Conservation (phyloP, 768 basidiomycete species). For the Tylopilus sp. region DNA sequence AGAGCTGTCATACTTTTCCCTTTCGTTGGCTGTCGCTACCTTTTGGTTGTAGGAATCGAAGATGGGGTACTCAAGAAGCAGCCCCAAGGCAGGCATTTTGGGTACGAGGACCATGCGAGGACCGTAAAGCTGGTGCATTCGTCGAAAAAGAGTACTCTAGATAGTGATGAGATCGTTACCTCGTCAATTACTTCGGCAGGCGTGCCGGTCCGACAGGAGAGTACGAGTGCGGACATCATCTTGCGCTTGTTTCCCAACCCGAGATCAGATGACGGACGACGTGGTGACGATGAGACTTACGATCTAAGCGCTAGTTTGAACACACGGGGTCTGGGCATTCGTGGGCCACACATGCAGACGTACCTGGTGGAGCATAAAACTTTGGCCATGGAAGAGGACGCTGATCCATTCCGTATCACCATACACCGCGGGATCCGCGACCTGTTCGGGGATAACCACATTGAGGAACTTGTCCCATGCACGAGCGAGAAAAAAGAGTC, state of each 20-base stretch:
- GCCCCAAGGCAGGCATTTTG: conserved; percentile 93
- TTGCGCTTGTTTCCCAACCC: conserved; percentile 68
- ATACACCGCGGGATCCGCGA: conserved; percentile 83
- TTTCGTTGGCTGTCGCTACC: conserved; percentile 41
- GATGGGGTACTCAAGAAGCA: conserved; percentile 85
- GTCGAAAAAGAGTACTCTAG: neutral
- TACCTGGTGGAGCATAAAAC: conserved; percentile 99
- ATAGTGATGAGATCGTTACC: conserved; percentile 33
- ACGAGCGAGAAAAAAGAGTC: neutral
- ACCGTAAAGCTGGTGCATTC: conserved; percentile 63
- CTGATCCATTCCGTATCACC: conserved; percentile 95
- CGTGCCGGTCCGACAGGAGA: conserved; percentile 71
- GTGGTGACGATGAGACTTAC: conserved; percentile 19
- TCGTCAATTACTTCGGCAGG: conserved; percentile 74
- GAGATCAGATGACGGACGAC: conserved; percentile 8
- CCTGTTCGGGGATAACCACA: conserved; percentile 37
- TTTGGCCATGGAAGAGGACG: conserved; percentile 92
- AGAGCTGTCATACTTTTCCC: conserved; percentile 42
- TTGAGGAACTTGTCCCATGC: neutral
- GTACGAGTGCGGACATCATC: conserved; percentile 89
- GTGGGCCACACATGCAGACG: conserved; percentile 20
- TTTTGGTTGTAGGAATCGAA: conserved; percentile 74
- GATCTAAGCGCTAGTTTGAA: conserved; percentile 25
- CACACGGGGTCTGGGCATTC: conserved; percentile 18
- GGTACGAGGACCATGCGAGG: conserved; percentile 79